phyloP scores from a whole-genome alignment of 176 grass and related monocot genomes.

The Metroxylon sagu region DNA sequence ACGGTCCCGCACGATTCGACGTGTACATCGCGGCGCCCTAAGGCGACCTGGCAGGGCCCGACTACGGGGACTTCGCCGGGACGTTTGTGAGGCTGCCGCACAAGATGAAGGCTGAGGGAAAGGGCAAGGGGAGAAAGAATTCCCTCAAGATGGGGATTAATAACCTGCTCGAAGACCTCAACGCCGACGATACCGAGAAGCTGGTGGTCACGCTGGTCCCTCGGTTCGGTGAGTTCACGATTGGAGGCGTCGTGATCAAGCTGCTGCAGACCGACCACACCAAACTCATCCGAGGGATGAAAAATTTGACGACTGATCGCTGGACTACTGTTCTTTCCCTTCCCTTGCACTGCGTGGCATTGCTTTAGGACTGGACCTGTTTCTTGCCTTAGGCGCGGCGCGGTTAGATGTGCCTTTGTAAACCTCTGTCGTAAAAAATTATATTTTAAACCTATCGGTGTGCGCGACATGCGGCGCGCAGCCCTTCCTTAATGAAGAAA shows the following conservation, averaged over 20 bases:
- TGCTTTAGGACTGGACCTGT: too few species aligned
- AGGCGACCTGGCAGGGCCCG: conserved; percentile 3
- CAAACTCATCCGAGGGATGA: too few species aligned
- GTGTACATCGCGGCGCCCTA: conserved; percentile 22
- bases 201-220: conserved; percentile 12
- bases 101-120: neutral
- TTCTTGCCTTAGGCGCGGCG: too few species aligned
- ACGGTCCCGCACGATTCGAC: conserved; percentile 23
- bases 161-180: neutral
- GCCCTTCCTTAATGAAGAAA: too few species aligned
- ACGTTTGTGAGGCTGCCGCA: conserved; percentile 14
- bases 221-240: neutral
- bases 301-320: too few species aligned
- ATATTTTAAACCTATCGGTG: too few species aligned
- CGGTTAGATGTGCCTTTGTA: too few species aligned
- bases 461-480: too few species aligned
- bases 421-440: too few species aligned
- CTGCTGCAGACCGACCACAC: neutral
- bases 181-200: conserved; percentile 10
- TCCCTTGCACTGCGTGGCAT: too few species aligned
- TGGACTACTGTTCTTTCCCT: too few species aligned
- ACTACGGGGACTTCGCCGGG: conserved; percentile 6
- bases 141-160: conserved; percentile 4
- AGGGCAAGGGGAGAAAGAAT: neutral
- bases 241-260: neutral